Conservation (phyloP, 2,329 filamentous ascomycete genomes). For the Alternaria arborescens region DNA sequence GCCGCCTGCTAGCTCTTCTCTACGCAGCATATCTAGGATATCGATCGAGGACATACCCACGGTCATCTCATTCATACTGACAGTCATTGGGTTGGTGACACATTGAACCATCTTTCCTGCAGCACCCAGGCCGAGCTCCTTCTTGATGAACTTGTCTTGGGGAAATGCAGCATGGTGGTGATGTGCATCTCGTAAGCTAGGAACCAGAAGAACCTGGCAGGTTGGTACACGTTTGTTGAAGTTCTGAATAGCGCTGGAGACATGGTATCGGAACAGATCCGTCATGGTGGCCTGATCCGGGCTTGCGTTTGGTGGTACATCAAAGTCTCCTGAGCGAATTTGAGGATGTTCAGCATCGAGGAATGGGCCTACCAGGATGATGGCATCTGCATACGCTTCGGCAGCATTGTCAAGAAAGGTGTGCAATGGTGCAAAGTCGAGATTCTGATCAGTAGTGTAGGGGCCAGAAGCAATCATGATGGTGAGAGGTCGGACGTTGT, state of each 20-base stretch:
- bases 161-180: conserved; percentile 89
- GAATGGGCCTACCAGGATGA: conserved; percentile 87
- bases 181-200: conserved; percentile 82
- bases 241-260: conserved; percentile 75
- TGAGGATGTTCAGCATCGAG: conserved; percentile 91
- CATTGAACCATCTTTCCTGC: conserved; percentile 71
- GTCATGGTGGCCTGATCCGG: conserved; percentile 81
- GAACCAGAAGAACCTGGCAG: conserved; percentile 82
- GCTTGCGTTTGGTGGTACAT: conserved; percentile 53
- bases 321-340: conserved; percentile 67
- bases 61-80: conserved; percentile 87
- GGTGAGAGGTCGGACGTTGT: conserved; percentile 70
- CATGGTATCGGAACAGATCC: conserved; percentile 82
- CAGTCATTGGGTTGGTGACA: conserved; percentile 88
- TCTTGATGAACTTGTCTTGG: conserved; percentile 72
- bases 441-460: conserved; percentile 90
- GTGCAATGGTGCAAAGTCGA: conserved; percentile 87
- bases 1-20: conserved; percentile 72
- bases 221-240: conserved; percentile 76
- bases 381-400: conserved; percentile 75
- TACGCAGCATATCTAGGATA: conserved; percentile 80
- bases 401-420: conserved; percentile 81
- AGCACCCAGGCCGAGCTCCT: conserved; percentile 76
- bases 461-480: conserved; percentile 84
- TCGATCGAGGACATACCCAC: conserved; percentile 86